Evolutionary conservation across 2,329 filamentous ascomycete genomes (phyloP).

Genomic region (Colletotrichum scovillei): DNA sequence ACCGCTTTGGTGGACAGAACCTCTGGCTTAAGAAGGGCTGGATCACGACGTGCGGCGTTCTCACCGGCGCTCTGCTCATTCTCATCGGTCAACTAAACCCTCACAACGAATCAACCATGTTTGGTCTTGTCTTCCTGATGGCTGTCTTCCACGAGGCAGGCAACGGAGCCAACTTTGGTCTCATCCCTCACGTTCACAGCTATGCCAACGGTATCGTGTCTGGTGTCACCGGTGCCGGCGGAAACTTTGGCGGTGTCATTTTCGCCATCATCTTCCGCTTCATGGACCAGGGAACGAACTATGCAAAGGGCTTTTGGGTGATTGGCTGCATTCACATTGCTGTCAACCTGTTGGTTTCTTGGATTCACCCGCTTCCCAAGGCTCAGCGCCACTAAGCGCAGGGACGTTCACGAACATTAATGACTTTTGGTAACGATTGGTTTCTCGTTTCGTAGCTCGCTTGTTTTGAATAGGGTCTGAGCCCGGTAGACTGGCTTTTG

Average conservation of each 20-base stretch:
- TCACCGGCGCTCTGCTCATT: slow-evolving; percentile 70
- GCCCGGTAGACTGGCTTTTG: neutral
- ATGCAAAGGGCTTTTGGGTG: slow-evolving; percentile 81
- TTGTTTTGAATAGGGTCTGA: neutral
- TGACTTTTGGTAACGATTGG: neutral
- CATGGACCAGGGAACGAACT: slow-evolving; percentile 69
- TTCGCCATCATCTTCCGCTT: slow-evolving; percentile 89
- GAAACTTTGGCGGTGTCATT: slow-evolving; percentile 87
- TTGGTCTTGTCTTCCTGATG: slow-evolving; percentile 81
- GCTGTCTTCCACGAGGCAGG: slow-evolving; percentile 86
- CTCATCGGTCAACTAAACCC: slow-evolving; percentile 74
- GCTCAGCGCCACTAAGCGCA: slow-evolving; percentile 48
- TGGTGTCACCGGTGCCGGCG: slow-evolving; percentile 81
- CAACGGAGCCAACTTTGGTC: slow-evolving; percentile 87
- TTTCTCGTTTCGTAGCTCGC: neutral
- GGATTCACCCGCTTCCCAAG: slow-evolving; percentile 66
- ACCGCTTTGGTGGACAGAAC: slow-evolving; percentile 49
- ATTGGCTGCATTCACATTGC: slow-evolving; percentile 81
- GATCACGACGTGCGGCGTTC: slow-evolving; percentile 70
- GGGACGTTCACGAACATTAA: neutral
- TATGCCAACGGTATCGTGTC: slow-evolving; percentile 83
- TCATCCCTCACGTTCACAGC: slow-evolving; percentile 89
- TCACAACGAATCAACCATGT: slow-evolving; percentile 71
- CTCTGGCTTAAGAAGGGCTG: slow-evolving; percentile 66
- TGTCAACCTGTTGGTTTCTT: slow-evolving; percentile 72